Conservation (phyloP, 768 basidiomycete genomes). For the Panus rudis region DNA sequence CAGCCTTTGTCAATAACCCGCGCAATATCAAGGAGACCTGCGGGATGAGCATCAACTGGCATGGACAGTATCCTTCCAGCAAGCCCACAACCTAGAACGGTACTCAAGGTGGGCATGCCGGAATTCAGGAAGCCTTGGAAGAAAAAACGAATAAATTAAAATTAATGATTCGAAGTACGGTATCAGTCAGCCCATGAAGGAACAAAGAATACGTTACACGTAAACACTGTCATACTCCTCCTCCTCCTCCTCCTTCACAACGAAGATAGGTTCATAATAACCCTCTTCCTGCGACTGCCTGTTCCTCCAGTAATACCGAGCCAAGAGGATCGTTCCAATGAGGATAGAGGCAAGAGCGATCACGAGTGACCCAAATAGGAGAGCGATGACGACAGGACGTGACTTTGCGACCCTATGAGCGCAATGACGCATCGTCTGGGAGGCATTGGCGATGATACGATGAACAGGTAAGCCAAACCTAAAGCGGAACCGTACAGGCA, state of each 20-base stretch:
- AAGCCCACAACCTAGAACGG: too few species aligned
- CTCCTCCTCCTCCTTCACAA: conserved; percentile 9
- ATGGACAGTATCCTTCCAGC: too few species aligned
- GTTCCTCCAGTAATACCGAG: not conserved
- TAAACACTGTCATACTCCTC: too few species aligned
- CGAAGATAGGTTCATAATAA: conserved; percentile 2
- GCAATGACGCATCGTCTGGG: conserved; percentile 8
- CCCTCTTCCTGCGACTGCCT: not conserved
- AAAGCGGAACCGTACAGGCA: not conserved
- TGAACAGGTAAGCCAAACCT: not conserved
- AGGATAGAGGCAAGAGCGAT: not conserved
- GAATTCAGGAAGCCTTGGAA: too few species aligned
- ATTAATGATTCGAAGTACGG: too few species aligned
- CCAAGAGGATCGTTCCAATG: conserved; percentile 7
- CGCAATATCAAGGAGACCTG: too few species aligned
- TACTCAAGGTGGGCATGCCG: too few species aligned
- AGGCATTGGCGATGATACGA: conserved; percentile 1
- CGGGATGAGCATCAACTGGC: too few species aligned
- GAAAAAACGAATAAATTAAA: too few species aligned
- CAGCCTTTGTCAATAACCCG: too few species aligned
- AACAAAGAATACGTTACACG: not conserved
- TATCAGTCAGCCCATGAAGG: too few species aligned
- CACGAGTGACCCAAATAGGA: conserved; percentile 8
- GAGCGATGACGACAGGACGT: conserved; percentile 12
- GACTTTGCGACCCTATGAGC: conserved; percentile 11